A percentile compares a stretch with the other conserved stretches of the same genome.
Evolutionary conservation across 768 basidiomycete genomes (phyloP).

Genomic region (Chalciporus piperatus): DNA sequence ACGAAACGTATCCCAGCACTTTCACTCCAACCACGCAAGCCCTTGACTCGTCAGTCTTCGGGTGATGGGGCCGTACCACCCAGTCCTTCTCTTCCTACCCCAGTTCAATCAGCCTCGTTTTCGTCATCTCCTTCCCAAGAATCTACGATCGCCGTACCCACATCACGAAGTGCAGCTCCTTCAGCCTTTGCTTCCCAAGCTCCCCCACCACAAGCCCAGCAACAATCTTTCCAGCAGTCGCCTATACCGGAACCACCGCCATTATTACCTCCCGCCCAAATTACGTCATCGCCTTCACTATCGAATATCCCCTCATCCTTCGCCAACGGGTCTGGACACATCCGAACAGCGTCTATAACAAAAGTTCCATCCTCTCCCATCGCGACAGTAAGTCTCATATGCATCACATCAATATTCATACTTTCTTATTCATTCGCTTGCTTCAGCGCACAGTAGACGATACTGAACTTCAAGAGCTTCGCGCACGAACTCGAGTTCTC

Average conservation of each 20-base stretch:
- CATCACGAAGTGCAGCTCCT: constrained; percentile 38
- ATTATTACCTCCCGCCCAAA: constrained; percentile 12
- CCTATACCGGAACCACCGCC: constrained; percentile 11
- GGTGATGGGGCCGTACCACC: constrained; percentile 32
- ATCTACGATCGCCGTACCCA: constrained; percentile 8
- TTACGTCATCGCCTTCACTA: constrained; percentile 15
- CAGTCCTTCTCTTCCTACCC: constrained; percentile 28
- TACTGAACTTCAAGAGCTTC: constrained; percentile 72
- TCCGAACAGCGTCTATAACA: constrained; percentile 16
- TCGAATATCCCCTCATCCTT: constrained; percentile 7
- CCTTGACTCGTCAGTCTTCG: constrained; percentile 46
- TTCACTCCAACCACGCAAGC: constrained; percentile 48
- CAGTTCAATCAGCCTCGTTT: constrained; percentile 18
- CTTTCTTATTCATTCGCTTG: constrained; percentile 8
- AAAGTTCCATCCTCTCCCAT: constrained; percentile 29
- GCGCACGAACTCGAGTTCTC: constrained; percentile 77
- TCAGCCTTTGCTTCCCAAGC: constrained; percentile 35
- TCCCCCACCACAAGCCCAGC: constrained; percentile 29
- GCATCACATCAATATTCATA: background rate
- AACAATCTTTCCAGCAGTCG: constrained; percentile 19
- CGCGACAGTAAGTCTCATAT: constrained; percentile 16
- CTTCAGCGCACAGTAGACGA: constrained; percentile 43
- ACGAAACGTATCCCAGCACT: constrained; percentile 52
- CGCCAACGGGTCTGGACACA: constrained; percentile 9
- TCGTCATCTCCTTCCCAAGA: constrained; percentile 24